Base-by-base conservation (phyloP, 331 rosid genomes). In the Phaseolus coccineus region DNA sequence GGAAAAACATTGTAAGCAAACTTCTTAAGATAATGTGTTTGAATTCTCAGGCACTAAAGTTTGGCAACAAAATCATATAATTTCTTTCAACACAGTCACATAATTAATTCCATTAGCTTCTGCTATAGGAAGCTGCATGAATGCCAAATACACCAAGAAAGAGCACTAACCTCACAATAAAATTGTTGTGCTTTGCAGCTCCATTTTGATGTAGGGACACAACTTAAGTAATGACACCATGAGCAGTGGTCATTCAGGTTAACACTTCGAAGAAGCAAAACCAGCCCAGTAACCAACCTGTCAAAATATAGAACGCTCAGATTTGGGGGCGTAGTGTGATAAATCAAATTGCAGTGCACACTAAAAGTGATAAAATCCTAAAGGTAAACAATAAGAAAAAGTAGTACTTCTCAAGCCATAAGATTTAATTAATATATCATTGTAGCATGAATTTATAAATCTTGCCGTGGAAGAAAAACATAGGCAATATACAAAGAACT, bases 171-270 rank as follows among this genome's bases (percentile, higher is more conserved):
- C 94, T 90, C 79, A 51, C 99, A 96, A 71, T 74, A 80, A 16
- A 69, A 48, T 31, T 66, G 44, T 66, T 78, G 78, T 2, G 89
- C 58, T 31, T 87, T 69, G 89, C 97, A 96, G 52, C 85, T 90
- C 99, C 98, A 93, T 84, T 87, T 88, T 52, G 96, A 78, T 52
- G 91, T 96, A 13, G 97, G 96, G 80, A 93, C 79, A 57, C 99
- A 93, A 71, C 91, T 96, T 81, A 96, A 79, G 82, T 91, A 91
- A 63, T 90, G 98, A 77, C 99, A 96, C 98, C 98, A 96, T 4
- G 94, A 85, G 79, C 99, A 96, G 31, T 22, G 82, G 0, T 93
- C 86, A n/a, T 90, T 91, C 88, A 93, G 39, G 80, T 93, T 71
- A 59, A 80, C 87, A 65, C 93, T 94, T 77, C 62, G 87, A 69